Evolutionary conservation across 2,329 filamentous ascomycete genomes (phyloP), one percentile per base, ranked within the genome.

Genomic region (Neonectria punicea): DNA sequence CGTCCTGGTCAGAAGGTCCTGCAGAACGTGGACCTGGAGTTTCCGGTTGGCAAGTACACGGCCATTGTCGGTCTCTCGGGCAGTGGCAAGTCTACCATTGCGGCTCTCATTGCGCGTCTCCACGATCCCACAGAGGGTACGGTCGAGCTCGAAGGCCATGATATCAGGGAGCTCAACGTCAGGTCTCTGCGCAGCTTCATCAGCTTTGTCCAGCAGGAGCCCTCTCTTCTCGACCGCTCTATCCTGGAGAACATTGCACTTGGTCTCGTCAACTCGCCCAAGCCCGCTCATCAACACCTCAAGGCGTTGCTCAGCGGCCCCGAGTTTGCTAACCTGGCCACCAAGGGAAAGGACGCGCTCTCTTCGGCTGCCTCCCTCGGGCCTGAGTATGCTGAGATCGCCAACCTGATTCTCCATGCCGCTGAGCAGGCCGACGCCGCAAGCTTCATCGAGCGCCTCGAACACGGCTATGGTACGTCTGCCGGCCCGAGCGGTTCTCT

Each of bases 381-480:
- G 1, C 58, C 80, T 0, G 76, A 81, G 16, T 76, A 56, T 44
- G 47, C 34, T 55, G 83, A 88, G 62, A 85, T 90, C 36, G 79
- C 87, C 36, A 75, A 73, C 28, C 74, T 87, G 47, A 82, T 86
- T 2, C 78, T 81, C 72, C 73, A 82, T 11, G 86, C 89, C n/a
- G 84, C 87, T 4, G 79, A 79, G 11, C 80, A 90, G 41, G 89
- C 90, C 1, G 88, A 91, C 74, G 89, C 87, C 0, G 80, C 82
- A 46, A 74, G 73, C 28, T 91, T 89, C 73, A 89, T 88, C 66
- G 78, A 82, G 43, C 77, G 76, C 0, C 82, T 88, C 2, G 83
- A 89, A 49, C 76, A 84, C 39, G 87, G 88, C 0, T 85, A 86
- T 22, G 82, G 80, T 16, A 86, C 85, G 0, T 75, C 82, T 6